Percentiles rank a stretch among this genome's conserved stretches.
phyloP scores from a whole-genome alignment of 352 stramenopile genomes.

The Achlya hypogyna region DNA sequence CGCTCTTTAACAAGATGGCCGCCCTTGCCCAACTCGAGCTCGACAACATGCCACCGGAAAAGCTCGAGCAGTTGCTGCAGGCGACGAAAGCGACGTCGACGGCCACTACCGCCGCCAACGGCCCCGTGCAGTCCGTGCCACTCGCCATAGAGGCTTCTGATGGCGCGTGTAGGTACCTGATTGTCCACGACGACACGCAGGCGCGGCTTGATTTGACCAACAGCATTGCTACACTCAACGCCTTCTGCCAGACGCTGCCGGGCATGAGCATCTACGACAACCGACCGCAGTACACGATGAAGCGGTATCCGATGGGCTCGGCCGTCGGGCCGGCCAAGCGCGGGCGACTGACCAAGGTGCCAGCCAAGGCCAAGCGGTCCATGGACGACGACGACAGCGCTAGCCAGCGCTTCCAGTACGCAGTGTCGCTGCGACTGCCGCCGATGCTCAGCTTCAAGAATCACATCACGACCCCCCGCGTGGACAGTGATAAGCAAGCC shows the following conservation, averaged over 20 bases:
- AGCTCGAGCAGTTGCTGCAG: conserved; percentile 2
- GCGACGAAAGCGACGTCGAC: not conserved
- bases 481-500: conserved; percentile 45
- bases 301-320: conserved; percentile 40
- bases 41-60: conserved; percentile 22
- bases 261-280: conserved; percentile 76
- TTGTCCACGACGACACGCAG: conserved; percentile 42
- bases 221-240: conserved; percentile 52
- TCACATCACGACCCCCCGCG: conserved; percentile 50
- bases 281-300: conserved; percentile 63
- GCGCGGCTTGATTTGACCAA: conserved; percentile 56
- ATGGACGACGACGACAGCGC: conserved; percentile 18
- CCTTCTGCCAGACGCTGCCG: conserved; percentile 73
- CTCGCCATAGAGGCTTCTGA: too few relatives aligned
- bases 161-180: conserved; percentile 27
- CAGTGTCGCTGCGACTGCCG: conserved; percentile 54
- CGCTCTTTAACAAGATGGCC: conserved; percentile 49
- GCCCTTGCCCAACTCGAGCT: conserved; percentile 40
- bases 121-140: not conserved
- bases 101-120: not conserved
- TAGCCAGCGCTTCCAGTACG: conserved; percentile 39
- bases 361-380: not conserved
- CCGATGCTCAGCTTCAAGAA: conserved; percentile 49
- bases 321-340: conserved; percentile 31
- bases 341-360: conserved; percentile 18